These are phyloP conservation scores for Biscogniauxia marginata DNA, from an alignment of 2,329 filamentous ascomycete genomes.

Conservation along the genomic window DNA sequence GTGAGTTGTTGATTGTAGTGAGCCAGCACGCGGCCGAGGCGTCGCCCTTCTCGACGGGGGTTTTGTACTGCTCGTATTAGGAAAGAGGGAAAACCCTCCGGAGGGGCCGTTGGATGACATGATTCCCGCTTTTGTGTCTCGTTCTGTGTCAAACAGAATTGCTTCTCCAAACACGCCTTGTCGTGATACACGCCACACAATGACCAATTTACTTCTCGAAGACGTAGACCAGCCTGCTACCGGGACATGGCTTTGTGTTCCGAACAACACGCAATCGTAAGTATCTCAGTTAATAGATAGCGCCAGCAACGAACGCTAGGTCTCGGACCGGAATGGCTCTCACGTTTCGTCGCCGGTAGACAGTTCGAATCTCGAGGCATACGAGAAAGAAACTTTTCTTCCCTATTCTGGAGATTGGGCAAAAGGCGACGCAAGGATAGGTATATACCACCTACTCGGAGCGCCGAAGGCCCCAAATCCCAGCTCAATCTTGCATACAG, in stretches of 20 bases:
- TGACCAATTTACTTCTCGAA: background rate
- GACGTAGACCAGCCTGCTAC: slow-evolving; percentile 3
- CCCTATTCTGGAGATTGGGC: slow-evolving; percentile 10
- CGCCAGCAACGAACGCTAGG: slow-evolving; percentile 1
- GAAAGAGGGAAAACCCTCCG: slow-evolving; percentile 58
- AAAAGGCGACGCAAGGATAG: slow-evolving; percentile 20
- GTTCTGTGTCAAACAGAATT: slow-evolving; percentile 2
- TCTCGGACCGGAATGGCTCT: background rate
- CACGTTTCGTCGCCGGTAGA: slow-evolving; percentile 6
- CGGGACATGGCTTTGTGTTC: background rate
- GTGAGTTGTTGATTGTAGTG: slow-evolving; percentile 26
- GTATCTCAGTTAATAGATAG: background rate
- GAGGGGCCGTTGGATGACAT: slow-evolving; percentile 32
- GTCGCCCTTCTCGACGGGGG: slow-evolving; percentile 45
- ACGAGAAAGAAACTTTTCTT: slow-evolving; percentile 14
- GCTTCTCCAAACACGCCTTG: slow-evolving; percentile 4
- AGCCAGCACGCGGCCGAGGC: slow-evolving; percentile 30
- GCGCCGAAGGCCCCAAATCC: slow-evolving; percentile 6
- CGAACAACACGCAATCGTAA: background rate
- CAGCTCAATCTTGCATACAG: slow-evolving; percentile 12
- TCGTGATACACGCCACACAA: background rate
- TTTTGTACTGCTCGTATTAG: slow-evolving; percentile 44
- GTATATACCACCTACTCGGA: slow-evolving; percentile 25
- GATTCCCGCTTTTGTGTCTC: slow-evolving; percentile 2
- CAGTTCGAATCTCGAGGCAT: slow-evolving; percentile 3